These are phyloP conservation scores for Gamarada debralockiae DNA, from an alignment of 495 filamentous ascomycete genomes.

Conservation along the genomic window DNA sequence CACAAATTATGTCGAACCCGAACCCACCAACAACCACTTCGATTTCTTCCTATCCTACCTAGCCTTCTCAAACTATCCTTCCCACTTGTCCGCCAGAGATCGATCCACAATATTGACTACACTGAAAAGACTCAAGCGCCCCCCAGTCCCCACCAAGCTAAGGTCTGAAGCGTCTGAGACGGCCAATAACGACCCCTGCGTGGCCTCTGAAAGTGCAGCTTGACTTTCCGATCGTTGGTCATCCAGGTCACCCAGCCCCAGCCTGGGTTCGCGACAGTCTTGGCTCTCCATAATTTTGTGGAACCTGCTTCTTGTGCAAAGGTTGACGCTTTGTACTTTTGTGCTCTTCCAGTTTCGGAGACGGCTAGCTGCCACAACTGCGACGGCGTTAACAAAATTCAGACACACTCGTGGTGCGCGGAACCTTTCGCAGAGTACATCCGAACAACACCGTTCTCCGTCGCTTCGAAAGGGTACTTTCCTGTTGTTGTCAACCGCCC, in stretches of 20 bases:
- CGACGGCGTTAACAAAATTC: constrained; percentile 8
- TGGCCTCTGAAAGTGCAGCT: constrained; percentile 4
- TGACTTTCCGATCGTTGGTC: constrained; percentile 20
- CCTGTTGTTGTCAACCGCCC: no score
- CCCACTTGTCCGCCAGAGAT: not conserved
- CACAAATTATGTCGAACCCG: no score
- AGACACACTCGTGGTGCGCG: not conserved
- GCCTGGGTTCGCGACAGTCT: not conserved
- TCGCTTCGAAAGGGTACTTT: no score
- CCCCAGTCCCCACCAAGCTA: constrained; percentile 8
- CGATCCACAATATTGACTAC: constrained; percentile 2
- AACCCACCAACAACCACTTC: no score
- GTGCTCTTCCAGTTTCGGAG: constrained; percentile 15
- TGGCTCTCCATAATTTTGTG: constrained; percentile 11
- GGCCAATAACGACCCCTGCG: constrained; percentile 9
- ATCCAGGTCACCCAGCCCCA: constrained; percentile 16
- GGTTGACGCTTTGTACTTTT: not conserved
- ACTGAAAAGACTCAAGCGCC: constrained; percentile 13
- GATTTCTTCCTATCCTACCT: no score
- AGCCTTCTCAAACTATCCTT: no score
- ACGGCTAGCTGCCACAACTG: constrained; percentile 12
- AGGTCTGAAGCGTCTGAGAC: constrained; percentile 4
- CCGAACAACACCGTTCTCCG: no score
- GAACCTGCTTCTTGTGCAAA: constrained; percentile 1
- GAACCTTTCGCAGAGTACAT: no score